Evolutionary conservation across 352 stramenopile genomes (phyloP).

Genomic region (Globisporangium echinulatum): DNA sequence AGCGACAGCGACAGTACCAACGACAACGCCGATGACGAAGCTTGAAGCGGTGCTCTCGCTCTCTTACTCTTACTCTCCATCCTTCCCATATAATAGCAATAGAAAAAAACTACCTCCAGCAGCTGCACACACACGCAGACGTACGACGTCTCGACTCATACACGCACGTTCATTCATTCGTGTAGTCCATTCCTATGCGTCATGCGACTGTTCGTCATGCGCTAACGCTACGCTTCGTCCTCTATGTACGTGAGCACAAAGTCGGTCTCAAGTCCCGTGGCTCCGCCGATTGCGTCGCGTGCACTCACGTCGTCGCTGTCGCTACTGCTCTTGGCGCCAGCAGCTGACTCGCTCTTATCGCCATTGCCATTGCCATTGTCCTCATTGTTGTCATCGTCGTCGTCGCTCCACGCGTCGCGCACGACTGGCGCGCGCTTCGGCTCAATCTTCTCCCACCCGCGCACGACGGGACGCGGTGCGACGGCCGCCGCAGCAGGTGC

Average conservation of each 20-base stretch:
- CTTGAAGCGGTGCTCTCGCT: not conserved
- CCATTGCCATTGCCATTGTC: not conserved
- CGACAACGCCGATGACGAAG: constrained; percentile 3
- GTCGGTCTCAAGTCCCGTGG: constrained; percentile 1
- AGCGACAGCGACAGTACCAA: constrained; percentile 4
- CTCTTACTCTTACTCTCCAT: not conserved
- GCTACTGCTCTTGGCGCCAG: constrained; percentile 13
- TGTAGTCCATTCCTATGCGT: too few relatives aligned
- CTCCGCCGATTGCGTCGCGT: constrained; percentile 12
- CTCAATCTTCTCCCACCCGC: constrained; percentile 72
- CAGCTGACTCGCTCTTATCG: constrained; percentile 6
- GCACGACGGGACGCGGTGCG: constrained; percentile 17
- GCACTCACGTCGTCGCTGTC: constrained; percentile 2
- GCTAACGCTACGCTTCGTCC: constrained; percentile 3
- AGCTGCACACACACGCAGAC: too few relatives aligned
- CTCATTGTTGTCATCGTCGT: constrained; percentile 27
- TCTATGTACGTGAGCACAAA: constrained; percentile 21
- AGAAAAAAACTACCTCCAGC: not conserved
- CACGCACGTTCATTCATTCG: not conserved
- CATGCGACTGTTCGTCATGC: too few relatives aligned
- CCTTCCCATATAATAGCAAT: constrained; percentile 3
- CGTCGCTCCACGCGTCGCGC: constrained; percentile 74
- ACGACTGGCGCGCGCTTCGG: constrained; percentile 33
- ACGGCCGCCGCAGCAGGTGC: constrained; percentile 12
- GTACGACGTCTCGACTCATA: not conserved